Base-by-base conservation (phyloP, 2,329 filamentous ascomycete genomes). In the Cercospora sp. region DNA sequence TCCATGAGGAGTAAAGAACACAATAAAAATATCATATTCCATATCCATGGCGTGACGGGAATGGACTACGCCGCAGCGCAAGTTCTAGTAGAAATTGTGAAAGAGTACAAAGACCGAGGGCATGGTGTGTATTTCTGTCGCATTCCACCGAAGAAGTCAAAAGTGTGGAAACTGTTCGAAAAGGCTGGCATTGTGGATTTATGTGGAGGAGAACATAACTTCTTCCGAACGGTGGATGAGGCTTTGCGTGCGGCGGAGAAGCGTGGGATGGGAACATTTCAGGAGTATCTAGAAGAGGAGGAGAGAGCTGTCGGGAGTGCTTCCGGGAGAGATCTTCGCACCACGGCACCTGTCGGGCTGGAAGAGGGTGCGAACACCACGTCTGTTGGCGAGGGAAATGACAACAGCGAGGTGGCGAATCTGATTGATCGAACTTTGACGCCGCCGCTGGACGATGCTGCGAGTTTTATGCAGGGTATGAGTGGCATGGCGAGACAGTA, bases 11-110 rank as follows among this genome's bases (percentile, higher is more conserved):
- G 86, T 28, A 86, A 89, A n/a, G 90, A 94, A 69, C 89, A 92
- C 75, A 97, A 97, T 78, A 88, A 89, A 73, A 97, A 97, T 77
- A 85, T 99, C 79, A 93, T 99, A 70, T 98, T 99, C 76, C 95
- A 99, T 78, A 93, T 98, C 7, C 94, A 98, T 74, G 95, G 95
- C n/a, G 95, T 99, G 3, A 97, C 94, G 0, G 91, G 91, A 30
- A 89, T 99, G 74, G 95, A 99, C 77, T 95, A 93, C 5, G 97
- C 93, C 0, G 95, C 94, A 1, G 91, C 92, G 0, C 95, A 98
- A 80, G 94, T 98, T 0, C 84, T 99, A 2, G 87, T 88, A 58
- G 95, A 98, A 80, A 98, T 98, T 73, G 92, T 99, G 16, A 84
- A 88, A 59, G 86, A 84, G 32, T 98, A 98, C 78, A 84, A 89